phyloP scores from a whole-genome alignment of 2,329 filamentous ascomycete species.

The Penicillium brasilianum region DNA sequence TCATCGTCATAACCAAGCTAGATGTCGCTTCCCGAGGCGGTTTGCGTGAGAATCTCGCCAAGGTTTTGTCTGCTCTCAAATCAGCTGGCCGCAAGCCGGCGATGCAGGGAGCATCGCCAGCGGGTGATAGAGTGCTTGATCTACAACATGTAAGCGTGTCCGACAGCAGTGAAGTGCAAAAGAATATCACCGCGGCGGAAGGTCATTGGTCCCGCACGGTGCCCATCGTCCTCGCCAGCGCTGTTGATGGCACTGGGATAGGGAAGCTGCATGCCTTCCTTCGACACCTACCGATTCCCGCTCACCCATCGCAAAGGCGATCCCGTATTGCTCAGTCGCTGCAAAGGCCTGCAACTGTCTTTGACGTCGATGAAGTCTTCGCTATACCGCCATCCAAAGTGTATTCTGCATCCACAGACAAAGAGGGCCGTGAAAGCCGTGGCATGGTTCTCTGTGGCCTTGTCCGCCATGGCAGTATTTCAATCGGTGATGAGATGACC shows the following conservation, averaged over 20 bases:
- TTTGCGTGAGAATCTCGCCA: conserved; percentile 72
- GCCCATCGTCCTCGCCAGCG: conserved; percentile 86
- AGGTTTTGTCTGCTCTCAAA: conserved; percentile 79
- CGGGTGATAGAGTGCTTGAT: conserved; percentile 57
- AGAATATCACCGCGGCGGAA: conserved; percentile 54
- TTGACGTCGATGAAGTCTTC: conserved; percentile 92
- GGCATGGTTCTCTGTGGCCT: conserved; percentile 84
- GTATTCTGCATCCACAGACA: conserved; percentile 47
- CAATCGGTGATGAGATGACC: conserved; percentile 76
- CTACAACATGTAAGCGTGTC: conserved; percentile 61
- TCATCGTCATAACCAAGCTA: conserved; percentile 87
- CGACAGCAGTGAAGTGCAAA: conserved; percentile 64
- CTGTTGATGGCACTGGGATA: conserved; percentile 82
- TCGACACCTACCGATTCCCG: conserved; percentile 72
- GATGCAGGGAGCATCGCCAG: conserved; percentile 60
- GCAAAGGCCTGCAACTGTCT: conserved; percentile 67
- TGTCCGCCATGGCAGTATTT: conserved; percentile 76
- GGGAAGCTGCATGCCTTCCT: conserved; percentile 81
- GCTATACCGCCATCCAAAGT: conserved; percentile 70
- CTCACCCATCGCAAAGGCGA: conserved; percentile 37
- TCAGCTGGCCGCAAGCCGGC: conserved; percentile 72
- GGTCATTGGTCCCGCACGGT: conserved; percentile 60
- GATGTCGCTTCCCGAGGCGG: conserved; percentile 79
- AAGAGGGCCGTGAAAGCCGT: conserved; percentile 52
- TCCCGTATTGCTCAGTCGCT: conserved; percentile 24